Evolutionary conservation across 2,329 filamentous ascomycete species (phyloP).

Genomic region (Aspergillus ibericus): DNA sequence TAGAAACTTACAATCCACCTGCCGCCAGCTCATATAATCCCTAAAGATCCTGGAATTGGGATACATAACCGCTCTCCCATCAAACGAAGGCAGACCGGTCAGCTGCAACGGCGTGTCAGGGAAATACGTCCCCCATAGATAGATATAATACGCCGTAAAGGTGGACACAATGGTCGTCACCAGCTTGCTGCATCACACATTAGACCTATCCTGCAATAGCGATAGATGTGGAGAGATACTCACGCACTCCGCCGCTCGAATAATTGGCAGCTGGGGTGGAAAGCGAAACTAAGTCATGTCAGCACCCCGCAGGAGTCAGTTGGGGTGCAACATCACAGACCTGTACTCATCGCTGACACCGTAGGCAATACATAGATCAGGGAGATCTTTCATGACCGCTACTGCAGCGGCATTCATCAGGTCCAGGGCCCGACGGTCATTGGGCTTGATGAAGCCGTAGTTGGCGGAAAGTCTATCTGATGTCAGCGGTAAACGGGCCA

Average conservation of each 20-base stretch:
- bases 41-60: conserved; percentile 77
- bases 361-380: conserved; percentile 84
- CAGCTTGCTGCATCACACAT: conserved; percentile 66
- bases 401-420: conserved; percentile 95
- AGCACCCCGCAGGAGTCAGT: not conserved
- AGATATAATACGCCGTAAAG: conserved; percentile 88
- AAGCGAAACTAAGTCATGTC: conserved; percentile 69
- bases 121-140: conserved; percentile 76
- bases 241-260: conserved; percentile 84
- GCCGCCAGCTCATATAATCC: conserved; percentile 96
- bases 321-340: conserved; percentile 16
- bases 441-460: conserved; percentile 87
- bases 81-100: conserved; percentile 78
- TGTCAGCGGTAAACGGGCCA: not conserved
- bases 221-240: conserved; percentile 20
- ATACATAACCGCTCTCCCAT: conserved; percentile 88
- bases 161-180: conserved; percentile 88
- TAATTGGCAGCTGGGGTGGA: conserved; percentile 76
- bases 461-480: conserved; percentile 69
- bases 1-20: conserved; percentile 79
- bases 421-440: conserved; percentile 80
- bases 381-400: conserved; percentile 76
- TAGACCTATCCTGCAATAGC: not conserved
- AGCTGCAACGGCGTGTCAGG: conserved; percentile 67
- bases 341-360: conserved; percentile 93